A percentile compares a stretch with the other conserved stretches of the same genome.
Conservation (phyloP, 305 asterid genomes). For the Vinca major region DNA sequence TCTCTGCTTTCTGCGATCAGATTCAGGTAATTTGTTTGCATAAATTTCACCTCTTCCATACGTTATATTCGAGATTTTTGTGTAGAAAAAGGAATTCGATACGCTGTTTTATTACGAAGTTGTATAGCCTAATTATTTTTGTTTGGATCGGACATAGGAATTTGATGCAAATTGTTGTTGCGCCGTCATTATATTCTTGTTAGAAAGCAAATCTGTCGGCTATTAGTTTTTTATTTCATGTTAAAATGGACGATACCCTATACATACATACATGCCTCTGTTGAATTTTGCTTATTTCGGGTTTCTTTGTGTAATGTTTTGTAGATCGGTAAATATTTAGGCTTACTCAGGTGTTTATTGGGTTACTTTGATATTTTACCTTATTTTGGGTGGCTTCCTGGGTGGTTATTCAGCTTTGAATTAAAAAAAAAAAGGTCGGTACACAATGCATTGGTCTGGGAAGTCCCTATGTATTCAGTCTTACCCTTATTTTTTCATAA, state of each 20-base stretch:
- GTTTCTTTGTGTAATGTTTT: neutral
- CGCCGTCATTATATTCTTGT: neutral
- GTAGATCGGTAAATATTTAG: neutral
- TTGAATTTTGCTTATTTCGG: neutral
- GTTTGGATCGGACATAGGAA: neutral
- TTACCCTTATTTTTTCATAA: neutral
- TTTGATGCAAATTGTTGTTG: neutral
- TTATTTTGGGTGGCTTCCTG: neutral
- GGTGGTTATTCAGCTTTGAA: neutral
- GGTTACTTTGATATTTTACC: neutral
- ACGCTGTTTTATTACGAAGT: neutral
- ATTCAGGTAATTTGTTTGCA: conserved; percentile 4
- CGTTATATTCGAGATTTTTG: neutral
- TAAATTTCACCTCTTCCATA: neutral
- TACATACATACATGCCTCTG: neutral
- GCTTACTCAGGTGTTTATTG: too few species aligned
- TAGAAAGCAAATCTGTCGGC: neutral
- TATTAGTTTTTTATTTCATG: neutral
- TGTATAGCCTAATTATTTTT: neutral
- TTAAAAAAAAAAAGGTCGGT: neutral
- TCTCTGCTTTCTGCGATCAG: neutral
- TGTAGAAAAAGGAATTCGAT: neutral
- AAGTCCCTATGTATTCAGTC: too few species aligned
- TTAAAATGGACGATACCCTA: too few species aligned
- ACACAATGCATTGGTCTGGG: too few species aligned